These are phyloP conservation scores for Lomentospora prolificans DNA, from an alignment of 2,329 filamentous ascomycete species.

Conservation along the genomic window DNA sequence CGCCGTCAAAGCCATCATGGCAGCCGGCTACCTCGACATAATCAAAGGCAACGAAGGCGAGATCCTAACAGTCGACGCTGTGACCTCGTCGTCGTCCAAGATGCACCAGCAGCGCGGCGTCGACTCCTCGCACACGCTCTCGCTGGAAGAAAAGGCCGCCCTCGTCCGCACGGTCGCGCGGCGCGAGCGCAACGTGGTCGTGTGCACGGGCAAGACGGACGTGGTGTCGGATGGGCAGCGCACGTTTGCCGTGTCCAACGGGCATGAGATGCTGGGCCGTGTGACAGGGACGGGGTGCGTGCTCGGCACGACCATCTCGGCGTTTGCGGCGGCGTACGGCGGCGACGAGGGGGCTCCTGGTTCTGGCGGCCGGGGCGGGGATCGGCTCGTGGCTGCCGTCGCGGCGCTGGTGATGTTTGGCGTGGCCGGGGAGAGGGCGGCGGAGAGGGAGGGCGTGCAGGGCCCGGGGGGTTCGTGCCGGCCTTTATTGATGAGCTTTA, in stretches of 20 bases:
- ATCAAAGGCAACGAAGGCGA: slow-evolving; percentile 95
- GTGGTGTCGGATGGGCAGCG: slow-evolving; percentile 64
- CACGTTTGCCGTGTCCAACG: slow-evolving; percentile 63
- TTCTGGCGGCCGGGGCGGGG: slow-evolving; percentile 23
- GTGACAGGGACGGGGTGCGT: slow-evolving; percentile 80
- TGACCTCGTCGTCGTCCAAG: slow-evolving; percentile 8
- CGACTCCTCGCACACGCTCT: slow-evolving; percentile 59
- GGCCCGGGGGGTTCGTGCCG: slow-evolving; percentile 79
- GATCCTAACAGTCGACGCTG: slow-evolving; percentile 59
- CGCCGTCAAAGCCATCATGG: slow-evolving; percentile 62
- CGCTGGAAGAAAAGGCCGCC: slow-evolving; percentile 38
- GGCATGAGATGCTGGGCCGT: slow-evolving; percentile 58
- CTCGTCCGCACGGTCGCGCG: slow-evolving; percentile 59
- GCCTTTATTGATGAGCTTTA: slow-evolving; percentile 69
- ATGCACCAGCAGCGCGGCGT: slow-evolving; percentile 66
- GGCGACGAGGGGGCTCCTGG: background rate
- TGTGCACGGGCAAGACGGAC: slow-evolving; percentile 73
- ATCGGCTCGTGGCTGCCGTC: slow-evolving; percentile 63
- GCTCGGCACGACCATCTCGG: slow-evolving; percentile 71
- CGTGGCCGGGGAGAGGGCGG: slow-evolving; percentile 58
- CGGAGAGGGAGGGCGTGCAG: slow-evolving; percentile 56
- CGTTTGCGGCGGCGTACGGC: slow-evolving; percentile 48
- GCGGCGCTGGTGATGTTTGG: slow-evolving; percentile 71
- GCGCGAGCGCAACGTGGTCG: slow-evolving; percentile 58
- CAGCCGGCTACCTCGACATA: slow-evolving; percentile 67